Evolutionary conservation across 1,284 basidiomycete genomes (phyloP).

Genomic region (Boletus semigastroideus): DNA sequence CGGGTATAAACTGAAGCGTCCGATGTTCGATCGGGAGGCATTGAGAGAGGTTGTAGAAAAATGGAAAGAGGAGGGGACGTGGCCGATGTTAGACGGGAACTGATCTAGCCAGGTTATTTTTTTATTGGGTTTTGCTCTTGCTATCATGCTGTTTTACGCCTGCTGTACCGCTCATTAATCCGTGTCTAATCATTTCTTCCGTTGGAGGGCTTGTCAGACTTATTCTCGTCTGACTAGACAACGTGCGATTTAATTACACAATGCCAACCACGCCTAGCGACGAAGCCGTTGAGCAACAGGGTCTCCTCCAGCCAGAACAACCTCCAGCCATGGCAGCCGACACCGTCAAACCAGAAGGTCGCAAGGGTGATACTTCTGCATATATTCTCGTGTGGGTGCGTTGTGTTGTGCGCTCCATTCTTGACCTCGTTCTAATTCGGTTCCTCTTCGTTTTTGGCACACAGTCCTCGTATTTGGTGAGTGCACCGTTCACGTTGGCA

Average conservation of each 20-base stretch:
- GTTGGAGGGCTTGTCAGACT: neutral
- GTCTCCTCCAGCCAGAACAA: slow-evolving; percentile 11
- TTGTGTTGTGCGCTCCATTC: neutral
- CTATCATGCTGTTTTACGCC: slow-evolving; percentile 5
- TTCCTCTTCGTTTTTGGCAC: neutral
- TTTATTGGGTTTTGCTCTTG: slow-evolving; percentile 18
- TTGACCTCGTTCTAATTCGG: neutral
- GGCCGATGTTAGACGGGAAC: slow-evolving; percentile 53
- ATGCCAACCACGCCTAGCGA: slow-evolving; percentile 7
- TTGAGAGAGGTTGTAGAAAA: slow-evolving; percentile 76
- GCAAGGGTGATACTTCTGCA: slow-evolving; percentile 24
- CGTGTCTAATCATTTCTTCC: slow-evolving; percentile 22
- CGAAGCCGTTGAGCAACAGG: slow-evolving; percentile 15
- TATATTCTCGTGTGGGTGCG: slow-evolving; percentile 20
- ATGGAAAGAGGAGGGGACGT: slow-evolving; percentile 73
- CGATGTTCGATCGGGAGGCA: slow-evolving; percentile 62
- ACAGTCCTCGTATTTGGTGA: slow-evolving; percentile 24
- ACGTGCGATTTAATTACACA: neutral
- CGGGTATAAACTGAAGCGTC: slow-evolving; percentile 67
- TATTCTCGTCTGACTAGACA: too few species aligned
- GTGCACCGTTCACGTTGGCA: neutral
- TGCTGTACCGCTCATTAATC: slow-evolving; percentile 27
- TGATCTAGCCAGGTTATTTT: slow-evolving; percentile 5
- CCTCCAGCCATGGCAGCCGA: slow-evolving; percentile 23
- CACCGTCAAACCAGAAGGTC: slow-evolving; percentile 20